phyloP scores from a whole-genome alignment of 768 basidiomycete species.

The Epithele typhae region DNA sequence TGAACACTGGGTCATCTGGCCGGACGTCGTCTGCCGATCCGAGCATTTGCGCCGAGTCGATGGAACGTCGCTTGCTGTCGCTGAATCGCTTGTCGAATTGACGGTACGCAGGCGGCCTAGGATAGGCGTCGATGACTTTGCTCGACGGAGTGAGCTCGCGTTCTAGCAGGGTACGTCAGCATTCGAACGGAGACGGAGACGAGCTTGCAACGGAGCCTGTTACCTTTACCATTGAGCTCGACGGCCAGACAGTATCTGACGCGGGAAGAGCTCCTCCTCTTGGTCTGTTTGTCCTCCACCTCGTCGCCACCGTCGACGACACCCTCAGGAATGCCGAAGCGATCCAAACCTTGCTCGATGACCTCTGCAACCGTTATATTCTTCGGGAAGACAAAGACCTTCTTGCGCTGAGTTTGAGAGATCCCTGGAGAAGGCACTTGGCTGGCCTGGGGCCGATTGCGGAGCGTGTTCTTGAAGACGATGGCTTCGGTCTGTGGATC shows the following conservation, averaged over 20 bases:
- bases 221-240: constrained; percentile 60
- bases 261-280: constrained; percentile 70
- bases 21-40: constrained; percentile 72
- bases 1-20: constrained; percentile 83
- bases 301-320: constrained; percentile 99
- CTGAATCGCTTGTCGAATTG: constrained; percentile 54
- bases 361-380: constrained; percentile 97
- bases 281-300: constrained; percentile 86
- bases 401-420: constrained; percentile 60
- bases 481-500: constrained; percentile 92
- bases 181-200: too few species aligned
- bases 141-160: constrained; percentile 74
- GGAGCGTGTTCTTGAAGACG: constrained; percentile 75
- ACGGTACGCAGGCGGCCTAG: constrained; percentile 67
- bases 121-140: constrained; percentile 81
- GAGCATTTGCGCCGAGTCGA: constrained; percentile 72
- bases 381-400: constrained; percentile 88
- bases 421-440: constrained; percentile 46
- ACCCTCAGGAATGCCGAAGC: constrained; percentile 95
- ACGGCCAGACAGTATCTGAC: constrained; percentile 82
- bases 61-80: constrained; percentile 77
- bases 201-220: too few species aligned
- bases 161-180: constrained; percentile 42
- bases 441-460: constrained; percentile 44
- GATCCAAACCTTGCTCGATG: constrained; percentile 85